Conservation (phyloP, 345 rosid species). For the Hypericum perforatum region DNA sequence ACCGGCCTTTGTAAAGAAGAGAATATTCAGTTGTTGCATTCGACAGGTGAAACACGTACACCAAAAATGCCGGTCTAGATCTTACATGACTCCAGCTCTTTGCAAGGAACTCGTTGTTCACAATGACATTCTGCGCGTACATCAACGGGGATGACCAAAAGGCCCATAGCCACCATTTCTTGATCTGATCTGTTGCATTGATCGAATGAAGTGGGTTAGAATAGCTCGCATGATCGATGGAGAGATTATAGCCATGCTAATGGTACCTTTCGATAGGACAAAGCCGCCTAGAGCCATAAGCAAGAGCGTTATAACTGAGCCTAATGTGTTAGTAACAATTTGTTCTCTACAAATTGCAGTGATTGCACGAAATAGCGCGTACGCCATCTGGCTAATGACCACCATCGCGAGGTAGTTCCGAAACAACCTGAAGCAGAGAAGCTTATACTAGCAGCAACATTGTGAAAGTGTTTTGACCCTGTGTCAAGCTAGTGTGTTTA, state of each 20-base stretch:
- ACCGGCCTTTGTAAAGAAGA: not conserved
- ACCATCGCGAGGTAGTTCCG: not conserved
- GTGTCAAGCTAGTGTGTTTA: not conserved
- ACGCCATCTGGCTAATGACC: not conserved
- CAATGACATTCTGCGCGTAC: slow-evolving; percentile 1
- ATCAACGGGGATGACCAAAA: not conserved
- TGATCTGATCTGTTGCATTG: not conserved
- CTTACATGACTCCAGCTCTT: not conserved
- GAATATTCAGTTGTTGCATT: not conserved
- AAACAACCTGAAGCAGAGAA: not conserved
- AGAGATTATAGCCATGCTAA: not conserved
- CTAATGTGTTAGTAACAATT: not conserved
- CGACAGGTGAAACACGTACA: not conserved
- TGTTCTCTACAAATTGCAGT: not conserved
- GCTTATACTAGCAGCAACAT: not conserved
- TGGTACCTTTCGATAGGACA: not conserved
- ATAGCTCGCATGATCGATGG: not conserved
- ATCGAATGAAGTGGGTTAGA: not conserved
- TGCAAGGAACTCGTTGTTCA: not conserved
- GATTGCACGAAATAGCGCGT: not conserved
- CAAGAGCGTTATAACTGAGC: not conserved
- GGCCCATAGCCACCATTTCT: slow-evolving; percentile 2
- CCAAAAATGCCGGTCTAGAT: not conserved
- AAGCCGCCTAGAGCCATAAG: not conserved
- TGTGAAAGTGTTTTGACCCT: not conserved